Evolutionary conservation across 306 rosid species (phyloP), one percentile per base, ranked within the genome.

Genomic region (Amphicarpaea edgeworthii): DNA sequence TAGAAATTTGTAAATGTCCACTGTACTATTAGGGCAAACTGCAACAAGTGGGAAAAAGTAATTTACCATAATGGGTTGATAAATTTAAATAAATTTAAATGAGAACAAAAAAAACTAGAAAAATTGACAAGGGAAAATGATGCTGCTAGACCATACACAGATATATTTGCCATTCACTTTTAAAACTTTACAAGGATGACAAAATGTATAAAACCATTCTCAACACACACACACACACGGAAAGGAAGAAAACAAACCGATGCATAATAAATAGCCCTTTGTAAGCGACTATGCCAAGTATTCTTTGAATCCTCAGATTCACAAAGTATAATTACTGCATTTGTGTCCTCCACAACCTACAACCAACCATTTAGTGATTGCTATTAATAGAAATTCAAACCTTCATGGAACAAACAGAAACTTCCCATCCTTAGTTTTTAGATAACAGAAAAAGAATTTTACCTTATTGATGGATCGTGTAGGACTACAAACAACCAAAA

Each of bases 211-310:
- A 19, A 76, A 63, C 8, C 37, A 77, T 23, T 50, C 37, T 49
- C 46, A 38, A 43, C 10, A n/a, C 14, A 55, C 57, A 55, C 12
- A 40, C 20, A 62, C 23, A 40, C 2, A 65, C 11, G 11, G 37
- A 60, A 26, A 14, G 65, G 11, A 51, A 77, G 66, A 59, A 77
- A 73, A 80, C 83, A 79, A 73, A 73, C 99, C 86, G 97, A 95
- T 85, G 99, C 90, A 78, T 88, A 79, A 85, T 95, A 92, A 70
- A 95, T 87, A 73, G 97, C 99, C 81, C 97, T 91, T 83, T 90
- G 96, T 85, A 92, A 68, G 76, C 90, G 90, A 73, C 80, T 89
- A 16, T 90, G 95, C 99, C 99, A 95, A 70, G 77, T 83, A 79
- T 90, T 92, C 84, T 81, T 87, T 40, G 83, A 87, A 70, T 88